Evolutionary conservation across 768 basidiomycete species (phyloP).

Genomic region (Tylopilus sp.): DNA sequence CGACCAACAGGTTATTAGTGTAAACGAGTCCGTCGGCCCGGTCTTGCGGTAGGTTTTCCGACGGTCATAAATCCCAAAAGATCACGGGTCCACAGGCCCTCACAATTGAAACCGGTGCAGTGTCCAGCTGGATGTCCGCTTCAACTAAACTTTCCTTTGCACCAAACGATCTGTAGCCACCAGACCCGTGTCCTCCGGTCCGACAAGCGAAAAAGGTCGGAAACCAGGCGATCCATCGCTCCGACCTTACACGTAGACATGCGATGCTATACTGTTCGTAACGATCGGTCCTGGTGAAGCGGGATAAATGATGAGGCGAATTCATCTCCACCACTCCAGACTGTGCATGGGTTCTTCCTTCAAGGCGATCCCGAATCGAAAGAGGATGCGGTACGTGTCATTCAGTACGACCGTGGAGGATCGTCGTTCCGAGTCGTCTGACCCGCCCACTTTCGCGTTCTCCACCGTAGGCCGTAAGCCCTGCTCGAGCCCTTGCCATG

Average conservation of each 20-base stretch:
- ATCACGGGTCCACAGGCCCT: no score
- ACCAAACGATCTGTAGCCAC: neutral
- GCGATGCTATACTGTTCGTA: slow-evolving; percentile 18
- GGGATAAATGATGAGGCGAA: no score
- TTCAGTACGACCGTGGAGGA: neutral
- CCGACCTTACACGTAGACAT: slow-evolving; percentile 4
- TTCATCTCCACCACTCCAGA: neutral
- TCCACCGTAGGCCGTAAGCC: slow-evolving; percentile 15
- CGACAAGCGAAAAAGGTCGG: neutral
- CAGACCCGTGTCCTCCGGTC: neutral
- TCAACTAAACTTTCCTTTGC: no score
- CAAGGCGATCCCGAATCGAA: slow-evolving; percentile 19
- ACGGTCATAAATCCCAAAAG: no score
- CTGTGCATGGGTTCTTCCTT: slow-evolving; percentile 12
- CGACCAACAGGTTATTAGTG: no score
- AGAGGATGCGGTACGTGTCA: slow-evolving; percentile 11
- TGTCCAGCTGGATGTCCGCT: no score
- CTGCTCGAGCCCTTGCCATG: neutral
- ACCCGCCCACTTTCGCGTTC: neutral
- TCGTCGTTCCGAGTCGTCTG: neutral
- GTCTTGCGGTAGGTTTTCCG: no score
- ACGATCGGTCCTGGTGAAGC: neutral
- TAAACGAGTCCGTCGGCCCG: no score
- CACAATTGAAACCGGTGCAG: no score
- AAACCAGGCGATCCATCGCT: neutral